Evolutionary conservation across 2,329 filamentous ascomycete species (phyloP), one percentile per base, ranked within the genome.

Genomic region (Fusarium gaditjirri): DNA sequence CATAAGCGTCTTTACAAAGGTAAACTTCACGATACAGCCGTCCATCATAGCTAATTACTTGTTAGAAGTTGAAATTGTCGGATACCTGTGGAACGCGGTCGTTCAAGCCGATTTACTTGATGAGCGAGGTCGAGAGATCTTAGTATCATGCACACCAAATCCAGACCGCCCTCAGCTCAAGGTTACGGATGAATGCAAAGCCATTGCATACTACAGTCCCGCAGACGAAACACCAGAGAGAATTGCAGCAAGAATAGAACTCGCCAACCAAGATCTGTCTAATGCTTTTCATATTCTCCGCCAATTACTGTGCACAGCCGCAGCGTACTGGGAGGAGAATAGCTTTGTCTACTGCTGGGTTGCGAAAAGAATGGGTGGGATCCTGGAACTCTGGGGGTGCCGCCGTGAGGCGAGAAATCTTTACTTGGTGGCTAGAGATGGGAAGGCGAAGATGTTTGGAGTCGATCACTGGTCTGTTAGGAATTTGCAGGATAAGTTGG

Each of bases 61-160:
- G 6, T 31, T n/a, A 46, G 54, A 56, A 16, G 17, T 44, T 8
- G 54, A 43, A 7, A 27, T 10, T 27, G 54, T 46, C 0, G 43
- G 54, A 29, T 56, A 56, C 9, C 5, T 56, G 23, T 56, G 54
- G 54, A 44, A 19, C 17, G 54, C 54, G 2, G 54, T 56, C 8
- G 31, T 56, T 16, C 54, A 56, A 23, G 54, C 54, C 12, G 54
- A 56, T 17, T 8, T 56, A 13, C 54, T 56, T 4, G 54, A 56
- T 6, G 54, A 56, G 6, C 41, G 54, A 5, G 54, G 54, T 7
- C 41, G 54, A 35, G 41, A 56, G 14, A 56, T 46, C 8, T 13
- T 56, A 3, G 31, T 41, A 4, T 56, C 54, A 6, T 56, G 54
- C 17, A 56, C 54, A 19, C 54, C 41, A 3, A 56, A 56, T 7